A percentile compares a stretch with the other conserved stretches of the same genome.
Conservation (phyloP, 2,329 filamentous ascomycete species). For the Tolypocladium amazonense region DNA sequence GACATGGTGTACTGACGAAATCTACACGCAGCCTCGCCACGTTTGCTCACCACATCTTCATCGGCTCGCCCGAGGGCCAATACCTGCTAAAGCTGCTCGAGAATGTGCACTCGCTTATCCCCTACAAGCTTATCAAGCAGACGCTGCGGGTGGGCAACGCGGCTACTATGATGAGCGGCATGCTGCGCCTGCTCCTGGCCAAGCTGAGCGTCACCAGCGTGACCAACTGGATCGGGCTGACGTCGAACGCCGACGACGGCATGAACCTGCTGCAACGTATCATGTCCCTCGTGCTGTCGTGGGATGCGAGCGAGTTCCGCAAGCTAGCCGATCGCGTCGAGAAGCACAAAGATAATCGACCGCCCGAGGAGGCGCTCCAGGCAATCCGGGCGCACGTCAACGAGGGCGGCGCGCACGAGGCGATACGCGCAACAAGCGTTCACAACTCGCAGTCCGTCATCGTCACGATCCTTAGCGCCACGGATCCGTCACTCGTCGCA, state of each 20-base stretch:
- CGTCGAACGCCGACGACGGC: slow-evolving; percentile 60
- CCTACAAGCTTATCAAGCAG: slow-evolving; percentile 62
- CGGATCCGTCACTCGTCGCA: slow-evolving; percentile 32
- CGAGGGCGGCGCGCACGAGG: slow-evolving; percentile 44
- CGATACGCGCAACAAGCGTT: slow-evolving; percentile 44
- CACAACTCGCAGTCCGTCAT: slow-evolving; percentile 48
- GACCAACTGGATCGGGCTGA: slow-evolving; percentile 71
- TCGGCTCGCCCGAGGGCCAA: slow-evolving; percentile 64
- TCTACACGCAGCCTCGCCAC: slow-evolving; percentile 51
- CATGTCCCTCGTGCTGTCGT: slow-evolving; percentile 60
- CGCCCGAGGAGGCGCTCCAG: slow-evolving; percentile 49
- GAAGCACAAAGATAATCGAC: slow-evolving; percentile 39
- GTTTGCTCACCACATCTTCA: slow-evolving; percentile 62
- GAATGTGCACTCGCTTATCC: slow-evolving; percentile 58
- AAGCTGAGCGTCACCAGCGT: slow-evolving; percentile 65
- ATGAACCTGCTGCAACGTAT: slow-evolving; percentile 75
- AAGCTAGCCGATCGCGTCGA: slow-evolving; percentile 56
- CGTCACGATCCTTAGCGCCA: slow-evolving; percentile 48
- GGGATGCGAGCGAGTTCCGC: slow-evolving; percentile 62
- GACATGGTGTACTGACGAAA: neutral
- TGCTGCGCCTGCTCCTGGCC: slow-evolving; percentile 63
- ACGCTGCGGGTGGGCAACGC: slow-evolving; percentile 69
- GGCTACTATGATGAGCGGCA: slow-evolving; percentile 68
- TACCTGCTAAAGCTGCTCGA: slow-evolving; percentile 62
- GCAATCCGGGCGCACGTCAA: slow-evolving; percentile 49